Percentiles rank a stretch among this genome's conserved stretches.
Evolutionary conservation across 257 asterid species (phyloP).

Genomic region (Solanum corneliomulleri): DNA sequence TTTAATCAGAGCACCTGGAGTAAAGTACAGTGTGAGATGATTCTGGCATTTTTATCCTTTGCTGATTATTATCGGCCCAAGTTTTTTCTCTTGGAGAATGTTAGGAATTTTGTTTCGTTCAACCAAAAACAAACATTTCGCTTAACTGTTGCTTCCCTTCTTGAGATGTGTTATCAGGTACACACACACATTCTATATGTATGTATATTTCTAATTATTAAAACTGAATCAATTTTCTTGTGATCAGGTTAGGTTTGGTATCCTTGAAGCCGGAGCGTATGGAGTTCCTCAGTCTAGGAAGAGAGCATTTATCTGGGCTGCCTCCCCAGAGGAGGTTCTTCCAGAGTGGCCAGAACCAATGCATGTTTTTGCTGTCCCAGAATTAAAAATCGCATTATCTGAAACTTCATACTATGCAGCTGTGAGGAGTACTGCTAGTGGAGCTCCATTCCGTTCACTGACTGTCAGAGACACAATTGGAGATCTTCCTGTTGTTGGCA

Average conservation of each 20-base stretch:
- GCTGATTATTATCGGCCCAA: conserved; percentile 92
- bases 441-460: conserved; percentile 91
- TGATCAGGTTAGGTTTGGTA: conserved; percentile 74
- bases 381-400: conserved; percentile 57
- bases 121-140: conserved; percentile 97
- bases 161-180: conserved; percentile 98
- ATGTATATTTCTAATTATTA: not conserved
- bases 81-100: conserved; percentile 90
- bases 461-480: conserved; percentile 95
- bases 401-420: conserved; percentile 56
- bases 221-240: not conserved
- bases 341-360: conserved; percentile 99
- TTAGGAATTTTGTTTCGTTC: conserved; percentile 84
- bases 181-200: not conserved
- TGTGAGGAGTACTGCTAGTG: conserved; percentile 69
- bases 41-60: conserved; percentile 81
- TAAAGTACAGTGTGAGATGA: conserved; percentile 97
- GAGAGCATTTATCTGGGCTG: conserved; percentile 98
- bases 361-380: conserved; percentile 88
- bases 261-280: conserved; percentile 93
- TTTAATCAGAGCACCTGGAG: conserved; percentile 94
- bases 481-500: conserved; percentile 80
- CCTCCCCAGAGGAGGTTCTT: conserved; percentile 79
- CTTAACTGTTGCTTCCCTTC: conserved; percentile 81
- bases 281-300: conserved; percentile 96